phyloP scores from a whole-genome alignment of 306 rosid species.

The Trifolium dubium region DNA sequence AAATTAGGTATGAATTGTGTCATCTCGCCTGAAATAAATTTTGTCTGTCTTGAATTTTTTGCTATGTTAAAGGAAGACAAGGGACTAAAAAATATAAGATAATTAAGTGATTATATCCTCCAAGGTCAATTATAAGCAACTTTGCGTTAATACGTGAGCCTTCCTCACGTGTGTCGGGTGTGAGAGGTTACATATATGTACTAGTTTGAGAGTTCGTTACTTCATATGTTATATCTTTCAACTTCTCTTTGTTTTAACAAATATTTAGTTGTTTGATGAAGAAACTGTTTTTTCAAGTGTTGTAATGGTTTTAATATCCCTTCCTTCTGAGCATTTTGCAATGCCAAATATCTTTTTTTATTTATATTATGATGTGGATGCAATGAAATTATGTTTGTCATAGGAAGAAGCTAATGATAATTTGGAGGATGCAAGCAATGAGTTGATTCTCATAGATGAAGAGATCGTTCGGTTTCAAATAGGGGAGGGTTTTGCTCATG shows the following conservation, averaged over 20 bases:
- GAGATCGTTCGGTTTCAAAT: slow-evolving; percentile 85
- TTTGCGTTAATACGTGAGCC: too few species aligned
- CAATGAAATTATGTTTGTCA: neutral
- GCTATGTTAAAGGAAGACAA: neutral
- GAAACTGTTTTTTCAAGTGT: slow-evolving; percentile 11
- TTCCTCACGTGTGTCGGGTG: neutral
- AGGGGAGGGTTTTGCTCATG: slow-evolving; percentile 92
- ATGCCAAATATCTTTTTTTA: slow-evolving; percentile 12
- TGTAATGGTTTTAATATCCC: slow-evolving; percentile 16
- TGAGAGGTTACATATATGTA: neutral
- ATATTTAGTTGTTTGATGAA: slow-evolving; percentile 19
- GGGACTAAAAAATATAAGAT: neutral
- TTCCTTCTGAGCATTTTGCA: slow-evolving; percentile 25
- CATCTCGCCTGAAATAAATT: slow-evolving; percentile 1
- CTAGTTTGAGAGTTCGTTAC: neutral
- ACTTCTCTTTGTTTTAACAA: neutral
- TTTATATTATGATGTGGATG: neutral
- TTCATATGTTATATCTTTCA: slow-evolving; percentile 9
- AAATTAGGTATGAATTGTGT: neutral
- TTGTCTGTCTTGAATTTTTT: neutral
- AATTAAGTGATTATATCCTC: slow-evolving; percentile 10
- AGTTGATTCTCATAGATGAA: slow-evolving; percentile 91
- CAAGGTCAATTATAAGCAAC: neutral
- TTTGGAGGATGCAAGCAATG: slow-evolving; percentile 90
- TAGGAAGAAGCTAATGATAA: slow-evolving; percentile 87